Base-by-base conservation (phyloP, 1,139 yeast species). In the Yamadazyma dendronema region DNA sequence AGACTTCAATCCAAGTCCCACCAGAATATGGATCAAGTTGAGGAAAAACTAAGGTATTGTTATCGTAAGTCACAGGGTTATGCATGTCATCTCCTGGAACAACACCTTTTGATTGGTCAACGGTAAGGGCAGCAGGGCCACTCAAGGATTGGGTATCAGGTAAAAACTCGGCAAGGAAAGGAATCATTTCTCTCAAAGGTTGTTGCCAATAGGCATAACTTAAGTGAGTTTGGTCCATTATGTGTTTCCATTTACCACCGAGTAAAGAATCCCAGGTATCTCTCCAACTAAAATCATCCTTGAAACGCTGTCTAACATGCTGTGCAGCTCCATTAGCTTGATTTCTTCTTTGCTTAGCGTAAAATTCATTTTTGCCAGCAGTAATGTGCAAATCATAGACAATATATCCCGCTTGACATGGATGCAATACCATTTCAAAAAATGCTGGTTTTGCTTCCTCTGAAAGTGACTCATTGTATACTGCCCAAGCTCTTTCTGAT, bases 171-270 rank as follows among this genome's bases (percentile, higher is more conserved):
- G 50, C 32, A 17, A 49, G 41, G 9, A 36, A 38, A 12, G 53
- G 53, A 41, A 45, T 39, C 8, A 41, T 31, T 31, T 49, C 43
- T 30, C 49, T 37, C 41, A 46, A 38, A 12, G 53, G 53, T n/a
- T 47, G 43, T 39, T 49, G 53, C 52, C 52, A 49, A 32, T 44
- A 47, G 19, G 35, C 31, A 37, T 45, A 49, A n/a, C 52, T 50
- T 11, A 48, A 31, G 34, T 49, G 53, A 8, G 51, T 40, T 34
- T 47, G 51, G 35, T 47, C 51, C 51, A 47, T 47, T 40, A 47
- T 41, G 26, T 46, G 48, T 15, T 37, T 36, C 51, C 51, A 47
- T 37, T 47, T 47, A 13, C 50, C 48, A 34, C 44, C 40, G 26
- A 44, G 42, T 17, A 36, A 15, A 3, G 35, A 33, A 30, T 47